Conservation (phyloP, 164 flowering plant genomes). For the Aristolochia californica region DNA sequence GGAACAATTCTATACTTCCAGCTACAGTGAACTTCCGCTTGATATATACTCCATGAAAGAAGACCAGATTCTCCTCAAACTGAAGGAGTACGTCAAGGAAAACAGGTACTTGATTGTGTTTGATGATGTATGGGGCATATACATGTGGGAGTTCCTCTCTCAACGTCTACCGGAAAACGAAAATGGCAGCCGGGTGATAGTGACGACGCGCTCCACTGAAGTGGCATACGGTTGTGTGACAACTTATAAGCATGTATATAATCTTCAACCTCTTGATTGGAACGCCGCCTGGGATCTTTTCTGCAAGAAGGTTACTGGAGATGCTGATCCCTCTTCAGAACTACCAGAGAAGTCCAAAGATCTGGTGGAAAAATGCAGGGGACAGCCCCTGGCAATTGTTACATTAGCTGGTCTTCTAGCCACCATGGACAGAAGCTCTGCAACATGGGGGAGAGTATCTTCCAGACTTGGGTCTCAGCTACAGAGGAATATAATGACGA, state of each 20-base stretch:
- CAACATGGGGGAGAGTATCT: neutral
- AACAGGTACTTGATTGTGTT: neutral
- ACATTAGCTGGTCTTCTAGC: neutral
- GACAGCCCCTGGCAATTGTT: neutral
- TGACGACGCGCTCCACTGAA: neutral
- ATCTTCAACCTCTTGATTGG: neutral
- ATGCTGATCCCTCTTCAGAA: neutral
- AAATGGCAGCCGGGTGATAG: neutral
- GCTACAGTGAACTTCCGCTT: neutral
- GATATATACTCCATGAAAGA: neutral
- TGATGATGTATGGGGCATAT: neutral
- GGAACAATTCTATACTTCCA: neutral
- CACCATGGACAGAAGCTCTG: neutral
- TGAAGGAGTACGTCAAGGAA: neutral
- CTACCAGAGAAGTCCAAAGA: neutral
- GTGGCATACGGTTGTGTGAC: neutral
- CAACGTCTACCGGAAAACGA: neutral
- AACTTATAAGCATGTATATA: neutral
- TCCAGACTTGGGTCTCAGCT: neutral
- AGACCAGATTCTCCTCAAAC: neutral
- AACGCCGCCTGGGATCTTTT: neutral
- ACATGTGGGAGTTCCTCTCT: neutral
- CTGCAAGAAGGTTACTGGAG: neutral
- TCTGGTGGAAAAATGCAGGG: neutral
- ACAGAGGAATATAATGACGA: neutral